Evolutionary conservation across 1,284 basidiomycete species (phyloP), one percentile per base, ranked within the genome.

Genomic region (Trichosporon sp.): DNA sequence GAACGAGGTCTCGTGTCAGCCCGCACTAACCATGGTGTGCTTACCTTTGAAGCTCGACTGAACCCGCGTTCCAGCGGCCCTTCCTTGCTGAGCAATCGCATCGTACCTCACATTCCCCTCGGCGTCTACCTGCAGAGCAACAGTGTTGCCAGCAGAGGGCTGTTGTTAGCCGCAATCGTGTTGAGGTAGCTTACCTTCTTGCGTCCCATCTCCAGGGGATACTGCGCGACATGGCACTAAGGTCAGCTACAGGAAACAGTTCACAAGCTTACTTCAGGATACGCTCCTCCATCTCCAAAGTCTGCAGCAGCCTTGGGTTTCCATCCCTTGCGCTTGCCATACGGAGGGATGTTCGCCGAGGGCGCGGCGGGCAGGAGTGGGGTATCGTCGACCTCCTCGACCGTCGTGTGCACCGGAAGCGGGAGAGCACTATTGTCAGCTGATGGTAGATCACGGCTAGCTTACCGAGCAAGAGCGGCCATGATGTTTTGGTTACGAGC

Each of bases 51-150:
- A 97, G 78, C 96, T 93, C 0, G 94, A 95, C 81, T 99, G 96
- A 0, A 99, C 88, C 63, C 89, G 85, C 81, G 94, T 92, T 70
- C 92, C 94, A 2, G 89, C 87, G 12, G 93, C 90, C 77, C 97
- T 92, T 40, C 96, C 96, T 84, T 99, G 96, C 72, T 92, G 91
- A 4, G 96, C 96, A 76, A 99, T 98, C 70, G 93, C 94, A 84
- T 97, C 96, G 83, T 98, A 99, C 74, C 94, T 91, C 68, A 98
- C 94, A 75, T 94, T 96, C 40, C 97, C 97, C 80, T 98, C 95
- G 68, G 89, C 90, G 79, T 99, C 97, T 11, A 98, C 96, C 87
- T 97, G 96, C 2, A 99, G 88, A 8, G 97, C 94, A 8, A 99
- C 88, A 0, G 96, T 97, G 78, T 95, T 95, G 6, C 95, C 95